phyloP scores from a whole-genome alignment of 2,329 filamentous ascomycete genomes.

The Diplodia corticola region DNA sequence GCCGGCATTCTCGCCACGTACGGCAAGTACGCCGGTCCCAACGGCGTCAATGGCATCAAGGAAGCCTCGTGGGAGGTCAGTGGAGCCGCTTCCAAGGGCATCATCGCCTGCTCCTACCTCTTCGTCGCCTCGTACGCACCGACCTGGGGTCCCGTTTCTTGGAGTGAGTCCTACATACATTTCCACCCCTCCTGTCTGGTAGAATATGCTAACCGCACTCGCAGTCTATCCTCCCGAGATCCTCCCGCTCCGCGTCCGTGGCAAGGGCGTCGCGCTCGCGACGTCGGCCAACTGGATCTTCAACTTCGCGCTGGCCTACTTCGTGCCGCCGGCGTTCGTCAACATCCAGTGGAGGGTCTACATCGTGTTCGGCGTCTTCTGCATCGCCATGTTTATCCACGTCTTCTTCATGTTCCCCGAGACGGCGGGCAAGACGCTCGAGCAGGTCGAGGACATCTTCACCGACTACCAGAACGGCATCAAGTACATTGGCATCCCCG shows the following conservation, averaged over 20 bases:
- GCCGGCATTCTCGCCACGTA: constrained; percentile 63
- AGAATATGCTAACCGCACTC: not conserved
- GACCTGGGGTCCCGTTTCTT: constrained; percentile 61
- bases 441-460: constrained; percentile 76
- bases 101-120: constrained; percentile 71
- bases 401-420: constrained; percentile 67
- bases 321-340: constrained; percentile 59
- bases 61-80: constrained; percentile 45
- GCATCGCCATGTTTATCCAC: constrained; percentile 66
- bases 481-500: constrained; percentile 53
- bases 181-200: not conserved
- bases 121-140: constrained; percentile 70
- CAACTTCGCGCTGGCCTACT: constrained; percentile 54
- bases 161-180: constrained; percentile 33
- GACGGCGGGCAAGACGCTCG: constrained; percentile 71
- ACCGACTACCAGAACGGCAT: constrained; percentile 38
- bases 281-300: constrained; percentile 63
- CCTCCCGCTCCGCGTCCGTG: constrained; percentile 62
- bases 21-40: constrained; percentile 47
- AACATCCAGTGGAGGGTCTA: constrained; percentile 64
- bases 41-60: constrained; percentile 43
- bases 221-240: constrained; percentile 60
- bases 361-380: constrained; percentile 74
- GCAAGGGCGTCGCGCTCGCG: constrained; percentile 62
- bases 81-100: constrained; percentile 45